These are phyloP conservation scores for Paecilomyces niveus DNA, from an alignment of 2,329 filamentous ascomycete genomes.

Conservation along the genomic window DNA sequence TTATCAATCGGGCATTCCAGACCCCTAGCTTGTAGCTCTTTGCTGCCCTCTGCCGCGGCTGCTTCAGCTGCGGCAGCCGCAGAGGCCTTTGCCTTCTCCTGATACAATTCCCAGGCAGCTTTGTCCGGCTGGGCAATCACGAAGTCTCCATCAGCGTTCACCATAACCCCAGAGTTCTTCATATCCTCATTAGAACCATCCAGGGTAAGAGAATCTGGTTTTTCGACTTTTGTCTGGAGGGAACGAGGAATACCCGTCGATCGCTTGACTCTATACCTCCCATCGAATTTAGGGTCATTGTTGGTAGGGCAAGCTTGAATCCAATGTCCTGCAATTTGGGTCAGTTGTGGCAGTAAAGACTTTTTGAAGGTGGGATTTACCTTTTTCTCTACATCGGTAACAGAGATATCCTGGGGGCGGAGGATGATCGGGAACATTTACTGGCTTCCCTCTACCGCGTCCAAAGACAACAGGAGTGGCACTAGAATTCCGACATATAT, in stretches of 20 bases:
- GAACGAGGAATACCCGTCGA: constrained; percentile 96
- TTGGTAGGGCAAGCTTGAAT: constrained; percentile 98
- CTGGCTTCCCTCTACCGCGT: constrained; percentile 28
- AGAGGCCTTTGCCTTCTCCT: constrained; percentile 84
- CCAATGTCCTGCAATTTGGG: constrained; percentile 64
- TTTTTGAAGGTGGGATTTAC: constrained; percentile 23
- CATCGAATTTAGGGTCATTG: constrained; percentile 92
- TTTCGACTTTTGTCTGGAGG: constrained; percentile 92
- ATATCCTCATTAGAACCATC: constrained; percentile 70
- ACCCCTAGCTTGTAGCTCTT: constrained; percentile 80
- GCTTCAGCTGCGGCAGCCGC: constrained; percentile 77
- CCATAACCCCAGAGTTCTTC: constrained; percentile 87
- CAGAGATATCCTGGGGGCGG: constrained; percentile 92
- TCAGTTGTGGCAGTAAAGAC: constrained; percentile 16
- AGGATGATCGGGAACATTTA: constrained; percentile 83
- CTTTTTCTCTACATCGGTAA: constrained; percentile 92
- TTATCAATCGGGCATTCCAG: constrained; percentile 95
- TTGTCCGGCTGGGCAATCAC: constrained; percentile 95
- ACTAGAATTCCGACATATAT: constrained; percentile 30
- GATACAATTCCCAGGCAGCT: constrained; percentile 92
- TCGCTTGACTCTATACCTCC: constrained; percentile 84
- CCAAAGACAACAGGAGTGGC: constrained; percentile 38
- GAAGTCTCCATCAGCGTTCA: constrained; percentile 95
- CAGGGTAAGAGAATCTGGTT: constrained; percentile 67
- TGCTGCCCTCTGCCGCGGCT: constrained; percentile 67